A percentile compares a stretch with the other conserved stretches of the same genome.
Conservation (phyloP, 2,329 filamentous ascomycete species). For the Pseudocercospora crystallina region DNA sequence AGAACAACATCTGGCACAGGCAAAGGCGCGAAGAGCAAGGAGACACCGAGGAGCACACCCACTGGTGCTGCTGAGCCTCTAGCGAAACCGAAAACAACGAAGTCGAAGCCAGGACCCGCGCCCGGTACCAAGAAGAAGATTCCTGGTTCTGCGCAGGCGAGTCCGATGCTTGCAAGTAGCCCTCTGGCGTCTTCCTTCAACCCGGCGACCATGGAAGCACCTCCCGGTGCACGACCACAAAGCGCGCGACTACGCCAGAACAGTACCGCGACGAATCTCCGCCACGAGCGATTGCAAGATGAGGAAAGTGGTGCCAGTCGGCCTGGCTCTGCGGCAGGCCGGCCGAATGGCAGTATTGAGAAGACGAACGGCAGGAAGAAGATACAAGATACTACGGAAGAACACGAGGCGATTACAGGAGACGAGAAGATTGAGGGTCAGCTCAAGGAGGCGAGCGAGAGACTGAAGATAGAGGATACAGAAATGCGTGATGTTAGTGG, state of each 20-base stretch:
- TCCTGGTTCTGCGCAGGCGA: constrained; percentile 38
- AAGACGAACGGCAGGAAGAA: constrained; percentile 27
- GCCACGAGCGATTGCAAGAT: constrained; percentile 36
- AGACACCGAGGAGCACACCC: constrained; percentile 69
- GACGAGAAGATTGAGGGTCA: constrained; percentile 18
- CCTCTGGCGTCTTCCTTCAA: constrained; percentile 49
- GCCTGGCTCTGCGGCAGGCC: constrained; percentile 27
- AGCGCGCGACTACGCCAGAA: constrained; percentile 75
- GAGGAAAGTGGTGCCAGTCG: constrained; percentile 42
- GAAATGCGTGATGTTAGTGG: constrained; percentile 33
- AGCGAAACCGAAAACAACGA: constrained; percentile 72
- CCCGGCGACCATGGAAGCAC: constrained; percentile 72
- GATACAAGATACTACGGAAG: constrained; percentile 23
- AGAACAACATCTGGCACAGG: constrained; percentile 61
- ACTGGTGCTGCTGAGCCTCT: constrained; percentile 51
- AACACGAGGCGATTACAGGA: constrained; percentile 20
- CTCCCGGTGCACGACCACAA: constrained; percentile 62
- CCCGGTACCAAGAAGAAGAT: constrained; percentile 74
- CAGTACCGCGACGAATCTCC: constrained; percentile 55
- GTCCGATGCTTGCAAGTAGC: constrained; percentile 49
- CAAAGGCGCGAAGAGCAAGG: constrained; percentile 39
- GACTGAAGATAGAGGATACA: constrained; percentile 52
- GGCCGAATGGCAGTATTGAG: constrained; percentile 25
- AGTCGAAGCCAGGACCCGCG: constrained; percentile 64
- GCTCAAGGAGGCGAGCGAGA: constrained; percentile 31